Base-by-base conservation (phyloP, 495 filamentous ascomycete species). In the Penicillium taxi region DNA sequence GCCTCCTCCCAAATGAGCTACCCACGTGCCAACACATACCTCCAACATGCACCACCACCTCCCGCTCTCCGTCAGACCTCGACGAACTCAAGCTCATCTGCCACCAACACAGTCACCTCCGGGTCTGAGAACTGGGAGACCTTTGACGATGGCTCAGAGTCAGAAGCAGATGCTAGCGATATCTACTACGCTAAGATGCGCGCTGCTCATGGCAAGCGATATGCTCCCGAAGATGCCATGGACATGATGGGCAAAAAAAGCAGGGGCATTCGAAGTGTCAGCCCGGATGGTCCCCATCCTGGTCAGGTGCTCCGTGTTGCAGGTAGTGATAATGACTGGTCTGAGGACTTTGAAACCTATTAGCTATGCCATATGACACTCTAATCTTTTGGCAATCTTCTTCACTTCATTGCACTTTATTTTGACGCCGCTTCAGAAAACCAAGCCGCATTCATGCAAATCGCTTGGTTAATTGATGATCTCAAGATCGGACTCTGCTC, bases 71-170 rank as follows among this genome's bases (percentile, higher is more conserved):
- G 84, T 39, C 82, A 88, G 44, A 78, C 80, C n/a, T 87, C 84
- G 3, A n/a, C n/a, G n/a, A n/a, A n/a, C n/a, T n/a, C n/a, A n/a
- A 79, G 75, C 41, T 75, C 78, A 6, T 83, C 78, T 2, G 73
- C 73, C 11, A 55, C 66, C 19, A 75, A 72, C 42, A 85, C 82
- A 1, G 68, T 63, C 3, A 71, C 80, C 2, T 82, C 83, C 8
- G 85, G 86, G 2, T 90, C 84, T 0, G 88, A 94, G 61, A 96
- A 96, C 57, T 96, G 88, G 88, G 87, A 96, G 64, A 93, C 86
- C 15, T 94, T 87, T 42, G 82, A 86, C 45, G 81, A 86, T 55
- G 75, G 71, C 26, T 81, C 77, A 3, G 86, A 81, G 36, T 81
- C 82, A 0, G 86, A 91, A 45, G 60, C 59, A 21, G 86, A 89